Evolutionary conservation across 208 protist genomes (phyloP), one percentile per base, ranked within the genome.

Genomic region (Trypanosoma caninum): DNA sequence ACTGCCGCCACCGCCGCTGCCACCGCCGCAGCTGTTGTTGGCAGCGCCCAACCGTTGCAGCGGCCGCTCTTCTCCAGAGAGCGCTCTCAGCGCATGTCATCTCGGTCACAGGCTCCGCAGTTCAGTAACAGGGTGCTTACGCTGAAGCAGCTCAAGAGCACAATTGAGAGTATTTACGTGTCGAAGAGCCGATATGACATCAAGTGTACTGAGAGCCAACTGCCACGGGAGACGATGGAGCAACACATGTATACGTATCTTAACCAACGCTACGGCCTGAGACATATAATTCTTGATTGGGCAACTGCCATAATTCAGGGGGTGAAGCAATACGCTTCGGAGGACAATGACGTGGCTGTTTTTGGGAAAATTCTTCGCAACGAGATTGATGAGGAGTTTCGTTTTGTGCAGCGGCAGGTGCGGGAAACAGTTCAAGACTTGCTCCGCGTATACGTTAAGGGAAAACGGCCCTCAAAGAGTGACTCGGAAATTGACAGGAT

Each of bases 191-290:
- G 89, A 63, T 93, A 91, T 64, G 91, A 97, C 55, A 59, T 69
- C n/a, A 94, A 89, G 52, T 96, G 87, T 70, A 60, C 54, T 16
- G 72, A 83, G 33, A 77, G 53, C 40, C 56, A 82, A 38, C 69
- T 96, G 9, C 89, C 91, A 20, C 74, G 74, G 31, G 87, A 97
- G 69, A 97, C 91, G 20, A 89, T 98, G 86, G 86, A 97, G 72
- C 85, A 97, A 65, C 87, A 97, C 78, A 84, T 97, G 72, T 91
- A 94, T 73, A 97, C 89, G 10, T 95, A 82, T 64, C 75, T 97
- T 16, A 95, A 89, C 59, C 83, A 96, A 46, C 78, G 80, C n/a
- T 97, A 96, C 68, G 89, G 90, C 0, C 68, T 97, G 40, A 76
- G 82, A 38, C 75, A 85, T 35, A 66, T 97, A 16, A 93, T 97